Conservation (phyloP, 1,284 basidiomycete species). For the Apiotrichum sp. region DNA sequence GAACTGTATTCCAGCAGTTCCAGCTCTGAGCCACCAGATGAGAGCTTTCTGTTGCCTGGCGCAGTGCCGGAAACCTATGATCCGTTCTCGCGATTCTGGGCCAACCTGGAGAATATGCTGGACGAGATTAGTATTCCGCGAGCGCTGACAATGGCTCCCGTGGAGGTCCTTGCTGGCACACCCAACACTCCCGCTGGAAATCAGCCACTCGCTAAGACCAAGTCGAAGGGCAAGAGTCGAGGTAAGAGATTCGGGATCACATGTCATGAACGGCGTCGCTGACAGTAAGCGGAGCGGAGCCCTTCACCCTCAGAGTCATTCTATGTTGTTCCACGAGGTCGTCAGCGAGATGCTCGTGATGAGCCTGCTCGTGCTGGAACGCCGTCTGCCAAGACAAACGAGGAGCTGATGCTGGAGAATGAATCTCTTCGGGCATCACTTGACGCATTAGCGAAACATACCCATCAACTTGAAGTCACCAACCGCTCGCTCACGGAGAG, state of each 20-base stretch:
- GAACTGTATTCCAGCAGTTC: conserved; percentile 34
- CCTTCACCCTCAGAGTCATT: conserved; percentile 34
- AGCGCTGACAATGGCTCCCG: conserved; percentile 15
- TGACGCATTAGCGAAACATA: conserved; percentile 40
- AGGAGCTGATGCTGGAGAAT: conserved; percentile 47
- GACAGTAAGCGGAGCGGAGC: not conserved
- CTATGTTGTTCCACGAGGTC: conserved; percentile 25
- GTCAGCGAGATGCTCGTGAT: not conserved
- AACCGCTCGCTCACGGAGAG: conserved; percentile 26
- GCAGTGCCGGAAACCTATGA: conserved; percentile 36
- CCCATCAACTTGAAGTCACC: conserved; percentile 29
- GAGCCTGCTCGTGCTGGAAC: not conserved
- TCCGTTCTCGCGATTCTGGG: conserved; percentile 48
- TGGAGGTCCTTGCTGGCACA: not conserved
- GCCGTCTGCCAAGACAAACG: conserved; percentile 38
- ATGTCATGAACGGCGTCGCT: not conserved
- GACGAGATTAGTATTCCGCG: conserved; percentile 45
- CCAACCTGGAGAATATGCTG: conserved; percentile 43
- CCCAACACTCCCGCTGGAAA: not conserved
- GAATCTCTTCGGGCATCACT: conserved; percentile 38
- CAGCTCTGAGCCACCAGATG: conserved; percentile 27
- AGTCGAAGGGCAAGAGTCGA: not conserved
- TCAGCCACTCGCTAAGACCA: not conserved
- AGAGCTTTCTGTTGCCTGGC: conserved; percentile 34
- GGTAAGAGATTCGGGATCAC: not conserved